phyloP scores from a whole-genome alignment of 2,329 filamentous ascomycete species.

The Xylariaceae sp. region DNA sequence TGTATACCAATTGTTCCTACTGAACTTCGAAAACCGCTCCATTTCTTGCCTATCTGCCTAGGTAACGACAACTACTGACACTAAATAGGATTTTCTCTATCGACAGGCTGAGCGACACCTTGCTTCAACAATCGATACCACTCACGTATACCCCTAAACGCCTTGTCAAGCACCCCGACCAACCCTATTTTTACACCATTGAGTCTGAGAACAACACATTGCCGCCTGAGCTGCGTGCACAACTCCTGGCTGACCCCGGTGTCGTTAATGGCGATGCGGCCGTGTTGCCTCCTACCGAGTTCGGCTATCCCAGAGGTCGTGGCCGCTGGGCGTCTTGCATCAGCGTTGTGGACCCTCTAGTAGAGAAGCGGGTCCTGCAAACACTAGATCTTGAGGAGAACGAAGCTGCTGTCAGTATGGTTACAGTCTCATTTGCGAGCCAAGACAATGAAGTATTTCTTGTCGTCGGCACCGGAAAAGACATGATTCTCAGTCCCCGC shows the following conservation, averaged over 20 bases:
- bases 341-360: slow-evolving; percentile 82
- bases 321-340: slow-evolving; percentile 97
- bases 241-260: slow-evolving; percentile 72
- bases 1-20: slow-evolving; percentile 94
- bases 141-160: slow-evolving; percentile 89
- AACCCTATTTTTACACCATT: slow-evolving; percentile 90
- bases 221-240: slow-evolving; percentile 74
- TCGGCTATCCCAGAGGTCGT: slow-evolving; percentile 82
- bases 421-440: slow-evolving; percentile 82
- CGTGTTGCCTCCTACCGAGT: slow-evolving; percentile 75
- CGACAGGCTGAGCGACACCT: slow-evolving; percentile 80
- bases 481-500: slow-evolving; percentile 78
- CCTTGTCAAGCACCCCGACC: slow-evolving; percentile 84
- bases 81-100: slow-evolving; percentile 81
- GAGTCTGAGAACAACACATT: slow-evolving; percentile 93
- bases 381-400: slow-evolving; percentile 85
- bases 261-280: slow-evolving; percentile 73
- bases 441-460: slow-evolving; percentile 89
- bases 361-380: slow-evolving; percentile 72
- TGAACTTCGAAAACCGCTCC: slow-evolving; percentile 57
- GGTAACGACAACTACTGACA: slow-evolving; percentile 37
- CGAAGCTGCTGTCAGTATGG: slow-evolving; percentile 86
- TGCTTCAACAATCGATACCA: slow-evolving; percentile 83
- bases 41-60: neutral
- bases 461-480: slow-evolving; percentile 92